Base-by-base conservation (phyloP, 2,329 filamentous ascomycete genomes). In the Parastagonospora nodorum region DNA sequence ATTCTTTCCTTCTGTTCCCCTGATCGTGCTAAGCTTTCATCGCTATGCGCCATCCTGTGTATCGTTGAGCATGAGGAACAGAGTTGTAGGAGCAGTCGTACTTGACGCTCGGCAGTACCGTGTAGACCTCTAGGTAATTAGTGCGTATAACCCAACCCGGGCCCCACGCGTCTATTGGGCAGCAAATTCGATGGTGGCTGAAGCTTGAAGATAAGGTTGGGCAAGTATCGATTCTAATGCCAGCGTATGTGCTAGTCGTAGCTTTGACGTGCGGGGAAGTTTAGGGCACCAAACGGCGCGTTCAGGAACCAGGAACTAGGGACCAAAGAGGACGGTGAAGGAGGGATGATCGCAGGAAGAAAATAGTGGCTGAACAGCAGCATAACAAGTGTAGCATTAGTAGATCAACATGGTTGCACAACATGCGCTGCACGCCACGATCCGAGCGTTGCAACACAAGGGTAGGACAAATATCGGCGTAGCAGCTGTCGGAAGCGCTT, bases 11-110 rank as follows among this genome's bases (percentile, higher is more conserved):
- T 47, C 24, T 61, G 60, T 35, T 62, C 46, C 14, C 63, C 64
- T 7, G 63, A 62, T 14, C 42, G 49, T 8, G 58, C 45, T 10
- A 71, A 29, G 7, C 55, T 54, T 5, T 50, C 42, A 14, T 48
- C 19, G 41, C 55, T 54, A 47, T 67, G 65, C 4, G 56, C 57
- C 69, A 72, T 71, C 35, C 43, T n/a, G 42, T 15, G n/a, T 46
- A 42, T 8, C 15, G 35, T 9, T 44, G 32, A 8, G 37, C 16
- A 14, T 36, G 14, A 31, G 7, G 39, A 45, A 24, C 19, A 24
- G 19, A 24, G 19, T 24, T 24, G 5, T 24, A 24, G 19, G 19
- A 24, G 19, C 19, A 24, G 5, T 24, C 19, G 19, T 24, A 24
- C 19, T 24, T 3, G 19, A 24, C 3, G 19, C 19, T 24, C 19